phyloP scores from a whole-genome alignment of 2,329 filamentous ascomycete species.

The Verruconis gallopava region DNA sequence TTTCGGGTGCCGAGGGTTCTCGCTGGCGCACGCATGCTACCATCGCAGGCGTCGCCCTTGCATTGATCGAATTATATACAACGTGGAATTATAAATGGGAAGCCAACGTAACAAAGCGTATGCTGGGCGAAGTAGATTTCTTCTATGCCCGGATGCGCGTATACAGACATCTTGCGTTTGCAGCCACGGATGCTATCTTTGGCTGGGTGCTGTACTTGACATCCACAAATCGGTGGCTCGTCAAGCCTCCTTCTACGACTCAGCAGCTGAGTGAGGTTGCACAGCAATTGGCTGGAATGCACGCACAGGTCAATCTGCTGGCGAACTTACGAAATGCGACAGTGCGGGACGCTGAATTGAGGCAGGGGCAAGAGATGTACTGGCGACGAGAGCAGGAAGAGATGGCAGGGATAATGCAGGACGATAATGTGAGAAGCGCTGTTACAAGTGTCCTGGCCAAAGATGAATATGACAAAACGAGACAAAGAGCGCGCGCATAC shows the following conservation, averaged over 20 bases:
- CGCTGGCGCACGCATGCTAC: conserved; percentile 62
- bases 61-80: conserved; percentile 52
- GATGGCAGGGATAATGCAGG: conserved; percentile 65
- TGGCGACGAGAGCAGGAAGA: conserved; percentile 67
- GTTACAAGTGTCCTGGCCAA: conserved; percentile 54
- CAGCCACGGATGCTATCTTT: conserved; percentile 48
- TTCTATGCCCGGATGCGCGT: conserved; percentile 59
- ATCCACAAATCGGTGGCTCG: conserved; percentile 67
- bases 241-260: conserved; percentile 44
- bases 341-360: conserved; percentile 57
- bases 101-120: conserved; percentile 48
- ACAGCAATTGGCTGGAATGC: neutral
- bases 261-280: conserved; percentile 53
- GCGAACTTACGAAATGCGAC: conserved; percentile 72
- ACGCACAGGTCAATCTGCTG: conserved; percentile 2
- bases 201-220: conserved; percentile 60
- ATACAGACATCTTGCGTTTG: conserved; percentile 51
- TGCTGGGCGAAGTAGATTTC: conserved; percentile 48
- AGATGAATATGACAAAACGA: conserved; percentile 41
- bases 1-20: conserved; percentile 50
- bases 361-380: conserved; percentile 54
- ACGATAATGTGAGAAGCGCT: conserved; percentile 59
- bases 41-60: conserved; percentile 45
- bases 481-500: neutral
- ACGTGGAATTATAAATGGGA: conserved; percentile 53